Evolutionary conservation across 2,329 filamentous ascomycete species (phyloP).

Genomic region (Xylaria polymorpha): DNA sequence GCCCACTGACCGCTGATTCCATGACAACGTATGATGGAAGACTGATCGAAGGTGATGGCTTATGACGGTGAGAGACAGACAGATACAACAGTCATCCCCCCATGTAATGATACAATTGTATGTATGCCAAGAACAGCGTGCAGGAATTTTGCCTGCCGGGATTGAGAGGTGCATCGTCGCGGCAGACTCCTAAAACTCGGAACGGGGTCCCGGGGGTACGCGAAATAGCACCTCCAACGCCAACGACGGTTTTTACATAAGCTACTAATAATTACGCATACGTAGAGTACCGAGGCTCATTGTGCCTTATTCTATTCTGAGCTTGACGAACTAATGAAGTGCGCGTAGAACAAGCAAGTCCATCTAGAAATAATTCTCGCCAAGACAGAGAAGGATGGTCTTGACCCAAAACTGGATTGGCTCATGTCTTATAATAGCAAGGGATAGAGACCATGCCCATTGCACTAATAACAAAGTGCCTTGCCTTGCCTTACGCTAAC

Average conservation of each 20-base stretch:
- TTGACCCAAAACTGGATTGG: background rate
- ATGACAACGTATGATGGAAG: background rate
- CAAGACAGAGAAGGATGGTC: conserved; percentile 4
- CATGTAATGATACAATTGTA: background rate
- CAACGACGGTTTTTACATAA: background rate
- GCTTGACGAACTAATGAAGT: background rate
- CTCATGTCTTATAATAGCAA: conserved; percentile 8
- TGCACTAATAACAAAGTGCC: background rate
- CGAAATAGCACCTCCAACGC: background rate
- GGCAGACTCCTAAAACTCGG: background rate
- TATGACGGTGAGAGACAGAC: background rate
- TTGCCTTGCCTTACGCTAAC: background rate
- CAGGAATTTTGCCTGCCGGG: conserved; percentile 14
- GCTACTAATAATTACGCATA: background rate
- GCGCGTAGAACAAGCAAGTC: background rate
- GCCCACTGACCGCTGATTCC: conserved; percentile 6
- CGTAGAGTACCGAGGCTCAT: too few relatives aligned
- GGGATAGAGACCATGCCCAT: background rate
- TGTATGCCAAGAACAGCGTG: conserved; percentile 7
- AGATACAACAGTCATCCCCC: background rate
- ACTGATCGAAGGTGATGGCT: background rate
- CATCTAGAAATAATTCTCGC: background rate
- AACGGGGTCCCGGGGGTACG: background rate
- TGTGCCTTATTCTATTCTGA: background rate
- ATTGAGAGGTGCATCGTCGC: background rate